Percentiles rank a stretch among this genome's conserved stretches.
Evolutionary conservation across 148 eudicot genomes (phyloP).

Genomic region (Pharnaceum exiguum): DNA sequence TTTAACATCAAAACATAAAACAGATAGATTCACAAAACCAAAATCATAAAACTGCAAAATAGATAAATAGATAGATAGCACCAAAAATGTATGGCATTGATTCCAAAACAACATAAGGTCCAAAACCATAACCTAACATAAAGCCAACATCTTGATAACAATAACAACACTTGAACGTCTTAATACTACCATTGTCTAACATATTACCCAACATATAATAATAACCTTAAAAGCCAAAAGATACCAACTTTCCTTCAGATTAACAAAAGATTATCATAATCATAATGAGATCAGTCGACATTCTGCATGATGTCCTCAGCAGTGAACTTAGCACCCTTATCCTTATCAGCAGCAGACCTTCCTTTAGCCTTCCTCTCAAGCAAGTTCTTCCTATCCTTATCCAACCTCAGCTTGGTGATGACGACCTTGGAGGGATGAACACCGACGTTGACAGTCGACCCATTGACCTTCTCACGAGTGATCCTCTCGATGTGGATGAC

Average conservation of each 20-base stretch:
- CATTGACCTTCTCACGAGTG: slow-evolving; percentile 75
- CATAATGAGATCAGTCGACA: slow-evolving; percentile 30
- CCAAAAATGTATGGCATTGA: too few relatives aligned
- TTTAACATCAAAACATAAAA: too few relatives aligned
- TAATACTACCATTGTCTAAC: too few relatives aligned
- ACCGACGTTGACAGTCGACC: slow-evolving; percentile 67
- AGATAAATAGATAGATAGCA: too few relatives aligned
- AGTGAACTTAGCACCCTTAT: slow-evolving; percentile 57
- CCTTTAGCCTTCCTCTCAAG: slow-evolving; percentile 70
- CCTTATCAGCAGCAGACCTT: slow-evolving; percentile 54
- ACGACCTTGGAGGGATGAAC: slow-evolving; percentile 62
- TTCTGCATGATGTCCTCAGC: slow-evolving; percentile 52
- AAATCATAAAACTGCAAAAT: too few relatives aligned
- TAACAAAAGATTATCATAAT: background rate
- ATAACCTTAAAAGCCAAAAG: background rate
- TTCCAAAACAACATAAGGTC: too few relatives aligned
- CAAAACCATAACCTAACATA: too few relatives aligned
- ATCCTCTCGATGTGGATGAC: slow-evolving; percentile 72
- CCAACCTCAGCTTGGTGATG: slow-evolving; percentile 57
- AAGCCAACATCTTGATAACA: too few relatives aligned
- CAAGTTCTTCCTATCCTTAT: slow-evolving; percentile 56
- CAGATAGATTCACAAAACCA: too few relatives aligned
- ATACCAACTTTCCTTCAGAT: too few relatives aligned
- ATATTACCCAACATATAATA: too few relatives aligned
- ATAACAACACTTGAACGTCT: too few relatives aligned